Conservation (phyloP, 2,329 filamentous ascomycete genomes). For the Claviceps sorghi region DNA sequence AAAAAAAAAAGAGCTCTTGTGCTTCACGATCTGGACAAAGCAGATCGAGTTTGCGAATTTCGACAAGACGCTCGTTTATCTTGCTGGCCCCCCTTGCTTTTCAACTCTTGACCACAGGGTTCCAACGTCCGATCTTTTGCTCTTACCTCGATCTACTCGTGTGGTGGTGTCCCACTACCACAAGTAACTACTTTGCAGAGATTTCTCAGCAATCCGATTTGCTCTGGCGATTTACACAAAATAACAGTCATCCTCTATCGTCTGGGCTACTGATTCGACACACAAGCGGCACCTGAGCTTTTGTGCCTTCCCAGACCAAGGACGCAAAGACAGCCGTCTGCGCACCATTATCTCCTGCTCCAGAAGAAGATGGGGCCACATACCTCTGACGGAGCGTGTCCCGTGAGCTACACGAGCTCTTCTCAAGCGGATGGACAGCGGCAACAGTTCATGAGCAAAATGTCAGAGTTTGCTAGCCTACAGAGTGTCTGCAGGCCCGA, state of each 20-base stretch:
- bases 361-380: slow-evolving; percentile 15
- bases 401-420: slow-evolving; percentile 19
- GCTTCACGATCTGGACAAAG: not conserved
- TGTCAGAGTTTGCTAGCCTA: slow-evolving; percentile 14
- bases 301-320: not conserved
- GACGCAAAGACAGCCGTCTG: not conserved
- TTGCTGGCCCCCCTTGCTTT: no score
- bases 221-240: not conserved
- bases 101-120: not conserved
- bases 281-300: slow-evolving; percentile 1
- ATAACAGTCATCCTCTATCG: not conserved
- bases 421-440: slow-evolving; percentile 12
- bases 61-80: not conserved
- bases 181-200: not conserved
- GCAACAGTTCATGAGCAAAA: slow-evolving; percentile 15
- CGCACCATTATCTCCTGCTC: slow-evolving; percentile 7
- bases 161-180: not conserved
- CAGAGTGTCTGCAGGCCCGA: slow-evolving; percentile 13
- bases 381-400: slow-evolving; percentile 14
- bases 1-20: not conserved
- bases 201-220: slow-evolving; percentile 1
- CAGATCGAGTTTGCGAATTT: not conserved
- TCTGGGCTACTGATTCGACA: not conserved
- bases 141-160: not conserved
- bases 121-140: not conserved